Evolutionary conservation across 805 yeast genomes (phyloP).

Genomic region (Ogataea kodamae): DNA sequence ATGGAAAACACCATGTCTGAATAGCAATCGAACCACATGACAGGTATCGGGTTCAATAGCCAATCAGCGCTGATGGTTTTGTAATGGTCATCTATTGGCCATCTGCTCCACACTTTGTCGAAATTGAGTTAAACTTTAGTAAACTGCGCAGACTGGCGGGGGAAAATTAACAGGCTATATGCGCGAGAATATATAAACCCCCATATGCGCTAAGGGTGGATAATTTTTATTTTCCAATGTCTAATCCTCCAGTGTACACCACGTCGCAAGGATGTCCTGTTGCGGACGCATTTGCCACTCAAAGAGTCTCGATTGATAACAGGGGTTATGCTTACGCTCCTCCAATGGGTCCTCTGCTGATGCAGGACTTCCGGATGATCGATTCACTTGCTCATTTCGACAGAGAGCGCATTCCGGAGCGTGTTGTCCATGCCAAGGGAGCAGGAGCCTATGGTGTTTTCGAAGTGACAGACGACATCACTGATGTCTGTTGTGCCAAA

Average conservation of each 20-base stretch:
- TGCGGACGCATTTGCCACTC: constrained; percentile 71
- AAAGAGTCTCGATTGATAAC: constrained; percentile 60
- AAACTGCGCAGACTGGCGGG: constrained; percentile 5
- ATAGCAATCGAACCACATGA: no score
- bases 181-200: constrained; percentile 8
- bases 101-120: background rate
- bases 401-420: constrained; percentile 86
- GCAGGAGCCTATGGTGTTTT: constrained; percentile 87
- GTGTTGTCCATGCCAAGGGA: constrained; percentile 93
- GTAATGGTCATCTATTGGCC: constrained; percentile 3
- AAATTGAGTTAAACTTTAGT: constrained; percentile 1
- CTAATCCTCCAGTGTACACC: constrained; percentile 55
- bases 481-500: constrained; percentile 66
- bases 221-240: constrained; percentile 20
- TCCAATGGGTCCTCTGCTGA: constrained; percentile 63
- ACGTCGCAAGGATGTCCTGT: constrained; percentile 77
- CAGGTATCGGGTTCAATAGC: no score
- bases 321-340: constrained; percentile 28
- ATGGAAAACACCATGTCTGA: no score
- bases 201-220: background rate
- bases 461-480: constrained; percentile 81
- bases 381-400: constrained; percentile 85
- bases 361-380: constrained; percentile 78
- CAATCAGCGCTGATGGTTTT: constrained; percentile 3
- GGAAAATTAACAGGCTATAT: constrained; percentile 1